Conservation (phyloP, 768 basidiomycete species). For the Suillus clintonianus region DNA sequence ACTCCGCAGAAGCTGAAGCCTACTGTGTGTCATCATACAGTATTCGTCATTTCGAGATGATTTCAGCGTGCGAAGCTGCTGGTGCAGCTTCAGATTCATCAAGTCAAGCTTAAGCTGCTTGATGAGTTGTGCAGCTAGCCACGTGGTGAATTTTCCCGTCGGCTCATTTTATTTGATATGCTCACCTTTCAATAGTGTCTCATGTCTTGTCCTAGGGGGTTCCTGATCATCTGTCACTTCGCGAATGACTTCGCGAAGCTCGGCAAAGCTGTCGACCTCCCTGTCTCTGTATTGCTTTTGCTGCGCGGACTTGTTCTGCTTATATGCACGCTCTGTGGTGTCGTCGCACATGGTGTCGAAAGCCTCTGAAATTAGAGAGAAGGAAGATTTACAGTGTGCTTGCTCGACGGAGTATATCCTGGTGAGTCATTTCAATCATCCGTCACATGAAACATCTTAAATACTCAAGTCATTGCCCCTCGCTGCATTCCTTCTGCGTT, state of each 20-base stretch:
- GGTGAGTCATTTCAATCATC: neutral
- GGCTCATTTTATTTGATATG: neutral
- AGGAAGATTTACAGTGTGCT: neutral
- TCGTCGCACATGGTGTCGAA: neutral
- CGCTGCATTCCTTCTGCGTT: neutral
- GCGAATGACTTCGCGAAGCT: neutral
- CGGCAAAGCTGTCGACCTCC: neutral
- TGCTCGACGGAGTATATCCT: neutral
- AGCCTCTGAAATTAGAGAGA: neutral
- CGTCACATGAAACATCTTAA: neutral
- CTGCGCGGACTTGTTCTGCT: neutral
- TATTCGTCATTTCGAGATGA: neutral
- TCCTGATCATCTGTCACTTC: neutral
- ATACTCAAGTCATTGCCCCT: neutral
- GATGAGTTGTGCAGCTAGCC: neutral
- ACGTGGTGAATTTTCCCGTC: neutral
- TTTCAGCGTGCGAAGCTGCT: neutral
- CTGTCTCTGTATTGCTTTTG: constrained; percentile 3
- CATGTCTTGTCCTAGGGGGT: neutral
- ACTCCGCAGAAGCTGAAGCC: neutral
- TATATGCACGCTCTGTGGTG: neutral
- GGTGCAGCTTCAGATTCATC: neutral
- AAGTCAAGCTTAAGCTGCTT: neutral
- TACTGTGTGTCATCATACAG: neutral
- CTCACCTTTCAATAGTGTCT: neutral